phyloP scores from a whole-genome alignment of 352 stramenopile genomes.

The Phytopythium boreale region DNA sequence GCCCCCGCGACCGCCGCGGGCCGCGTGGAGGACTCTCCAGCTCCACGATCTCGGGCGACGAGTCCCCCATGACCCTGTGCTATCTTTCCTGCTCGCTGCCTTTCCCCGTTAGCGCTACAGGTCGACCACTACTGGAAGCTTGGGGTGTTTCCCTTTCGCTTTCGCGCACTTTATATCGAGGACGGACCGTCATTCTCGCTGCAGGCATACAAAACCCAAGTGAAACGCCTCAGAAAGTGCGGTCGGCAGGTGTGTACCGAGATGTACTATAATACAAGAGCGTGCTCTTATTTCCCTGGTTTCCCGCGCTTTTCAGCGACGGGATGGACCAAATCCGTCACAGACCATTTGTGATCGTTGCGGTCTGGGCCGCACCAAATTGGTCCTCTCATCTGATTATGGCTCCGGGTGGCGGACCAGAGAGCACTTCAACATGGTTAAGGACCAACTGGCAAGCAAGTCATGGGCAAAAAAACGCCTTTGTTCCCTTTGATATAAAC shows the following conservation, averaged over 20 bases:
- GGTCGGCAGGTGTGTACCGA: background rate
- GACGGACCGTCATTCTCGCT: conserved; percentile 27
- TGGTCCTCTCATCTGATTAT: background rate
- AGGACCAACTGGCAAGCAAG: background rate
- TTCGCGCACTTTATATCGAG: background rate
- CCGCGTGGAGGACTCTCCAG: conserved; percentile 2
- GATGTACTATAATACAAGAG: background rate
- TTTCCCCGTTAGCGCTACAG: background rate
- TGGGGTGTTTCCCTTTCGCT: background rate
- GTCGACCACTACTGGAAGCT: background rate
- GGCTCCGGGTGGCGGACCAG: background rate
- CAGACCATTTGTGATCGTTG: conserved; percentile 3
- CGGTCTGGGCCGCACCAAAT: background rate
- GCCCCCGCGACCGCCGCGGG: background rate
- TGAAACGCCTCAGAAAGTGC: background rate
- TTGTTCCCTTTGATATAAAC: background rate
- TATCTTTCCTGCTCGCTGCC: conserved; percentile 8
- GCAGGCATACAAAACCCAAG: conserved; percentile 13
- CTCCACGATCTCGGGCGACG: conserved; percentile 7
- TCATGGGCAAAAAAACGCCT: background rate
- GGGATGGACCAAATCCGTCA: background rate
- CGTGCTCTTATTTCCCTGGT: background rate
- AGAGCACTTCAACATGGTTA: conserved; percentile 1
- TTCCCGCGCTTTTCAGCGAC: conserved; percentile 3
- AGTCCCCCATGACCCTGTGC: conserved; percentile 15